These are phyloP conservation scores for Neostapfia colusana DNA, from an alignment of 176 grass and related monocot genomes.

Conservation along the genomic window DNA sequence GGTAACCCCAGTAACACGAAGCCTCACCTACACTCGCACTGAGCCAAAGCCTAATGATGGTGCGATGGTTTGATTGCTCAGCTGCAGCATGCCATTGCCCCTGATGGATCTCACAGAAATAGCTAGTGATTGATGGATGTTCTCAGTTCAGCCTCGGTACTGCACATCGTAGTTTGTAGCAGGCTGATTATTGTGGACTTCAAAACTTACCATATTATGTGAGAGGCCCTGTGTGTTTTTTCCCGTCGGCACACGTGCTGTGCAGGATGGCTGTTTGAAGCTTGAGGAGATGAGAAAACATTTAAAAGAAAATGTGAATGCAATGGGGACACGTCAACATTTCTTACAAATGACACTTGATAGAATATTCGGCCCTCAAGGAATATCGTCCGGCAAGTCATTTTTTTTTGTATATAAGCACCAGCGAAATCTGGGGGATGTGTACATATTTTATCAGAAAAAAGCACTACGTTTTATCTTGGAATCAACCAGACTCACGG, in stretches of 20 bases:
- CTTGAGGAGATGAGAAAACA: conserved; percentile 4
- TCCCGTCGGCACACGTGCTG: conserved; percentile 18
- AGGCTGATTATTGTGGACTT: conserved; percentile 41
- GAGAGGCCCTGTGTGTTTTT: conserved; percentile 19
- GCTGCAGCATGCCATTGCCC: conserved; percentile 27
- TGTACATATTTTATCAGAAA: conserved; percentile 13
- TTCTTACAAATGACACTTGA: conserved; percentile 15
- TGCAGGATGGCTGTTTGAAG: conserved; percentile 20
- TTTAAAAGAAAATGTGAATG: neutral
- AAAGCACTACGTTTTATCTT: no score
- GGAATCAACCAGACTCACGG: conserved; percentile 33
- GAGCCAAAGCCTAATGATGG: conserved; percentile 49
- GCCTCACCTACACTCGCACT: conserved; percentile 70
- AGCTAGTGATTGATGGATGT: conserved; percentile 31
- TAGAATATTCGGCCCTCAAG: conserved; percentile 7
- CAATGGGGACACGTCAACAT: conserved; percentile 12
- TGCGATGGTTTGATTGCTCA: conserved; percentile 41
- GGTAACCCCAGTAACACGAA: conserved; percentile 37
- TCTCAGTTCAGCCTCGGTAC: neutral
- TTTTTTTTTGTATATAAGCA: neutral
- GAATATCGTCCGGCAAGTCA: neutral
- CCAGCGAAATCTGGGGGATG: neutral
- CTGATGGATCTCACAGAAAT: conserved; percentile 37
- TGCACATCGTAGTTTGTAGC: conserved; percentile 39
- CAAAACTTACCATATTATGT: conserved; percentile 29